Evolutionary conservation across 768 basidiomycete species (phyloP).

Genomic region (Clitopilus hobsonii): DNA sequence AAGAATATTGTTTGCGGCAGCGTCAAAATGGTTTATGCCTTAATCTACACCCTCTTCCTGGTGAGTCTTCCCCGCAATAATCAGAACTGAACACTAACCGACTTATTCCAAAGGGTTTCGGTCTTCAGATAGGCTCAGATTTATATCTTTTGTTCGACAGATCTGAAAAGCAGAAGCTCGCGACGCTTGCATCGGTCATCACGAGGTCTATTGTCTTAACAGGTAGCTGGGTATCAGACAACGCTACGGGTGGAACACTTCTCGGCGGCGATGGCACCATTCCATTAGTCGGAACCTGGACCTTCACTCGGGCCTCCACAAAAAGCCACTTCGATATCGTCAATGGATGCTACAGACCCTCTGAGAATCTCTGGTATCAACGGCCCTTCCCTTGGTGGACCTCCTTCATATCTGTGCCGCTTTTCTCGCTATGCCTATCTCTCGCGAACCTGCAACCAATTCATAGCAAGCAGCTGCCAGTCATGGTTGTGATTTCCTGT

Average conservation of each 20-base stretch:
- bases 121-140: slow-evolving; percentile 80
- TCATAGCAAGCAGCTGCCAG: slow-evolving; percentile 62
- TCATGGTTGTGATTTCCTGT: slow-evolving; percentile 86
- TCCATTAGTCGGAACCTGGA: slow-evolving; percentile 58
- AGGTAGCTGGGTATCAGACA: slow-evolving; percentile 68
- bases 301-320: slow-evolving; percentile 53
- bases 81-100: neutral
- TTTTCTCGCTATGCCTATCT: slow-evolving; percentile 68
- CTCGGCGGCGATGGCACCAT: slow-evolving; percentile 31
- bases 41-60: slow-evolving; percentile 81
- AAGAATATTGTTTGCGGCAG: slow-evolving; percentile 83
- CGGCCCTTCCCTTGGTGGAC: slow-evolving; percentile 80
- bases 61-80: slow-evolving; percentile 18
- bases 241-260: slow-evolving; percentile 33
- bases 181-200: slow-evolving; percentile 47
- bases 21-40: slow-evolving; percentile 86
- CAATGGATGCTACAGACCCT: slow-evolving; percentile 68
- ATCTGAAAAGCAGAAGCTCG: slow-evolving; percentile 45
- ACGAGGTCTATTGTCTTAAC: slow-evolving; percentile 46
- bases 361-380: slow-evolving; percentile 68
- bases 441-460: slow-evolving; percentile 77
- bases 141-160: slow-evolving; percentile 71
- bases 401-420: slow-evolving; percentile 69
- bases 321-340: slow-evolving; percentile 41
- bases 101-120: slow-evolving; percentile 52